Evolutionary conservation across 177 flowering plant species (phyloP).

Genomic region (Telopea speciosissima): DNA sequence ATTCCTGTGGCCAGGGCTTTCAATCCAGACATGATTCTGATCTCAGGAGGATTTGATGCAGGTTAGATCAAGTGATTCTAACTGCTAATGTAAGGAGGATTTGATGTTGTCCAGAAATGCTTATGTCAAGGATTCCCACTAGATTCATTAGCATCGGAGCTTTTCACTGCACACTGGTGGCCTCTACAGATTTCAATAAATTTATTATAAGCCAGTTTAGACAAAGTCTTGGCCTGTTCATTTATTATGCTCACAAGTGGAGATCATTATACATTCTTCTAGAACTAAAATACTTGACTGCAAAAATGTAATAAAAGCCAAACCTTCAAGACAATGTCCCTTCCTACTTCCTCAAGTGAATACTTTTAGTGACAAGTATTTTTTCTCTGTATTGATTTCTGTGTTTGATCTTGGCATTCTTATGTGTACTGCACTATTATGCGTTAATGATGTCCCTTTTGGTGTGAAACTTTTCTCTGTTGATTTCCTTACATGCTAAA

Average conservation of each 20-base stretch:
- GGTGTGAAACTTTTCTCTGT: neutral
- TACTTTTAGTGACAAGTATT: neutral
- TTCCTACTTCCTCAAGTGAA: neutral
- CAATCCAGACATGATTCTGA: slow-evolving; percentile 72
- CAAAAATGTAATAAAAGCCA: neutral
- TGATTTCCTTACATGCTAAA: neutral
- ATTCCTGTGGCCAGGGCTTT: slow-evolving; percentile 82
- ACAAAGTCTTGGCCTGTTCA: neutral
- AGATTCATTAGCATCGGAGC: neutral
- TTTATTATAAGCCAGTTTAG: neutral
- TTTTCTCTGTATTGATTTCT: neutral
- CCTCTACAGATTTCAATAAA: neutral
- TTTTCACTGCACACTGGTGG: neutral
- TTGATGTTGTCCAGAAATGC: no score
- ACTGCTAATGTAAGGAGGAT: neutral
- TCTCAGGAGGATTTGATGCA: slow-evolving; percentile 99
- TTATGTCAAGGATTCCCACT: no score
- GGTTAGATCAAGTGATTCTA: slow-evolving; percentile 38
- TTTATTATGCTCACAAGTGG: neutral
- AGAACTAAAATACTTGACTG: neutral
- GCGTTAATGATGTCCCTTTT: neutral
- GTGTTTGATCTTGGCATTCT: neutral
- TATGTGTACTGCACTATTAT: neutral
- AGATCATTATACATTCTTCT: neutral
- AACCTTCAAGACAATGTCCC: neutral